Evolutionary conservation across 805 yeast genomes (phyloP).

Genomic region (Vanderwaltozyma verrucispora): DNA sequence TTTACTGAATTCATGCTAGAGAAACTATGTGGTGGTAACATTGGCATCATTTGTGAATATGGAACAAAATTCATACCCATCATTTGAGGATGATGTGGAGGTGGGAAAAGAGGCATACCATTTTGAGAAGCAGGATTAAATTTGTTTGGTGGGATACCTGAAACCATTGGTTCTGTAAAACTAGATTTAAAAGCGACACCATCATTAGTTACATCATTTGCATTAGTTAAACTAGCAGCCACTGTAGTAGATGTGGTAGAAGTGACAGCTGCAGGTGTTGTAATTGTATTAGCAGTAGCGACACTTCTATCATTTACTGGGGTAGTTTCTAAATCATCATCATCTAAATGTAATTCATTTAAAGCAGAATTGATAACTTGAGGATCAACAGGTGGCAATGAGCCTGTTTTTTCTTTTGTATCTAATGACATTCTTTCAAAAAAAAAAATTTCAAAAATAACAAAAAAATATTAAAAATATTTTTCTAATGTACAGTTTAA

Average conservation of each 20-base stretch:
- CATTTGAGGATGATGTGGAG: conserved; percentile 5
- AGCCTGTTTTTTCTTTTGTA: conserved; percentile 1
- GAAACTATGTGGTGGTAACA: conserved; percentile 13
- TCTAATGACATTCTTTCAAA: conserved; percentile 1
- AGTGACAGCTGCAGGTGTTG: not conserved
- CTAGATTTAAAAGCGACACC: not conserved
- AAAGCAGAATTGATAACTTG: conserved; percentile 24
- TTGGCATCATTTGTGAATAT: conserved; percentile 26
- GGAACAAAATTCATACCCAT: conserved; percentile 26
- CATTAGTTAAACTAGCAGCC: not conserved
- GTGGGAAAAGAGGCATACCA: conserved; percentile 1
- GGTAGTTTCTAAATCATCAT: conserved; percentile 7
- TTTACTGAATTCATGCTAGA: conserved; percentile 3
- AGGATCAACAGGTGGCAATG: conserved; percentile 14
- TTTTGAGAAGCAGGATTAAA: not conserved
- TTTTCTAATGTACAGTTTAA: not conserved
- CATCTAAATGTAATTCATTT: conserved; percentile 25
- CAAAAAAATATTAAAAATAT: too few relatives aligned
- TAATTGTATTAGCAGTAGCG: not conserved
- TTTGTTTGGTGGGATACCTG: not conserved
- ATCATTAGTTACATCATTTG: not conserved
- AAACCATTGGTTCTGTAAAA: too few relatives aligned
- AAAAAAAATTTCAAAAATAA: too few relatives aligned
- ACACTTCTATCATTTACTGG: not conserved
- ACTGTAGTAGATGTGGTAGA: not conserved